Evolutionary conservation across 2,329 filamentous ascomycete species (phyloP).

Genomic region (Verticillium nonalfalfae): DNA sequence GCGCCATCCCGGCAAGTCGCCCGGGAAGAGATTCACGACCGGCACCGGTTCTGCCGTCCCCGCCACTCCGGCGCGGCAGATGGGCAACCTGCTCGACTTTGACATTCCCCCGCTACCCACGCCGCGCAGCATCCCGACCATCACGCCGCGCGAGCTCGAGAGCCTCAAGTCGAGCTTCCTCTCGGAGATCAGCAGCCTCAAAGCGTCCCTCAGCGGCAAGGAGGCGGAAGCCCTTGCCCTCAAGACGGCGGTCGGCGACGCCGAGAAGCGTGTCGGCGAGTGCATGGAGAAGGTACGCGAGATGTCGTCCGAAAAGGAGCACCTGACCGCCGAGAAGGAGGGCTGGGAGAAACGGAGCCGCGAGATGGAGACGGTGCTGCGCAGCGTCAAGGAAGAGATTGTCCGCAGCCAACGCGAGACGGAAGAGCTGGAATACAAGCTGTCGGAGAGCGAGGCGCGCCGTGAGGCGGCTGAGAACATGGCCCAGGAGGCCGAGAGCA

Average conservation of each 20-base stretch:
- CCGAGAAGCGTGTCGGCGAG: constrained; percentile 86
- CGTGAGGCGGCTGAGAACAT: constrained; percentile 69
- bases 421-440: constrained; percentile 68
- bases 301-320: constrained; percentile 63
- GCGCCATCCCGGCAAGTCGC: constrained; percentile 41
- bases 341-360: constrained; percentile 79
- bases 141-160: constrained; percentile 89
- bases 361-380: constrained; percentile 78
- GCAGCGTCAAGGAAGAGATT: constrained; percentile 76
- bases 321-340: constrained; percentile 67
- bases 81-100: constrained; percentile 75
- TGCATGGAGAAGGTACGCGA: constrained; percentile 79
- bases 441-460: constrained; percentile 71
- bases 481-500: constrained; percentile 69
- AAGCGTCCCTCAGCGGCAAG: constrained; percentile 84
- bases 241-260: constrained; percentile 81
- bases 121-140: constrained; percentile 81
- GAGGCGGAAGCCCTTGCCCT: constrained; percentile 86
- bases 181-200: constrained; percentile 91
- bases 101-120: constrained; percentile 93
- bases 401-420: constrained; percentile 71
- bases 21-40: constrained; percentile 25
- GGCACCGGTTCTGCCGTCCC: constrained; percentile 18
- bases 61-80: constrained; percentile 44
- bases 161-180: constrained; percentile 85